A percentile compares a stretch with the other conserved stretches of the same genome.
phyloP scores from a whole-genome alignment of 495 filamentous ascomycete species.

The Annulohypoxylon bovei region DNA sequence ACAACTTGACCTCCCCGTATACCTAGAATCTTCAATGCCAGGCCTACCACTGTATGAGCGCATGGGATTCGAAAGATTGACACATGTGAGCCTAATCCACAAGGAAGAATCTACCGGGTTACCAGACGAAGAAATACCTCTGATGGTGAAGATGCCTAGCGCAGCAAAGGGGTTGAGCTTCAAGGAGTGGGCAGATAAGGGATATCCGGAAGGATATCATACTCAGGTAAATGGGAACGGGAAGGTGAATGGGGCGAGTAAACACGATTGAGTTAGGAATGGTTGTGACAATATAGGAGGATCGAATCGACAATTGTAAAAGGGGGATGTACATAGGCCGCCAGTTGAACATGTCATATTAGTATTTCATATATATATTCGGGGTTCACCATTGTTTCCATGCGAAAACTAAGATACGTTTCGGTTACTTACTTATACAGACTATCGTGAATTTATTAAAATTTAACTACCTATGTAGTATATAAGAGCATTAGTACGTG shows the following conservation, averaged over 20 bases:
- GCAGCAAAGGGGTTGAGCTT: constrained; percentile 30
- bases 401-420: too few species aligned
- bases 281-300: neutral
- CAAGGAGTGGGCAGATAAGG: constrained; percentile 33
- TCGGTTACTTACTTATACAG: too few species aligned
- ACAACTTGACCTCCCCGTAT: constrained; percentile 51
- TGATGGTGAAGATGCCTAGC: constrained; percentile 35
- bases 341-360: neutral
- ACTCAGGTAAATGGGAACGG: constrained; percentile 11
- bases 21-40: constrained; percentile 54
- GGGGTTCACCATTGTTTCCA: neutral
- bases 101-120: constrained; percentile 35
- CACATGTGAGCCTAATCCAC: constrained; percentile 33
- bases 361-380: neutral
- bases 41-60: constrained; percentile 52
- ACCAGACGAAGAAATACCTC: constrained; percentile 33
- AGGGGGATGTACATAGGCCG: neutral
- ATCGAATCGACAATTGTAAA: neutral
- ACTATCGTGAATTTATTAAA: too few species aligned
- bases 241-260: neutral
- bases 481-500: too few species aligned
- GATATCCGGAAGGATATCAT: constrained; percentile 16
- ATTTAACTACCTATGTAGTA: too few species aligned
- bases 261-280: neutral
- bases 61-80: constrained; percentile 38